Evolutionary conservation across 73 alveolate genomes (phyloP).

Genomic region (Halteria grandinella): DNA sequence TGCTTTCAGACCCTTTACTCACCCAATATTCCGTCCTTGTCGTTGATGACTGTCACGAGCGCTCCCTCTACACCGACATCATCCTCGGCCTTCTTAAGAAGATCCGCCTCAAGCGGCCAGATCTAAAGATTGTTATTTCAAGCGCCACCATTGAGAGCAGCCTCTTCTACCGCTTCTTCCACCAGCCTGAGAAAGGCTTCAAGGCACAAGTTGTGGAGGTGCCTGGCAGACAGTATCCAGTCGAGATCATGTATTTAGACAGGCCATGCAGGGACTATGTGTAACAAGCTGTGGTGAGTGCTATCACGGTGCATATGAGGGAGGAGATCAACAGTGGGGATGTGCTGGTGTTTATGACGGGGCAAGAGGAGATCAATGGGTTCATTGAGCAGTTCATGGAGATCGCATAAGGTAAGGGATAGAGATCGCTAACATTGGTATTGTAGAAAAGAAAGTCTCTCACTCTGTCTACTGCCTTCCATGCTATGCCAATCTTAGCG

Average conservation of each 20-base stretch:
- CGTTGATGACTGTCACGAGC: slow-evolving; percentile 94
- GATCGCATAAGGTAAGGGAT: background rate
- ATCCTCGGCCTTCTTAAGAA: slow-evolving; percentile 85
- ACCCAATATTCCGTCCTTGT: slow-evolving; percentile 83
- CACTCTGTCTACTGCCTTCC: slow-evolving; percentile 51
- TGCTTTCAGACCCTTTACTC: slow-evolving; percentile 84
- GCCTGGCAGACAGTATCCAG: slow-evolving; percentile 73
- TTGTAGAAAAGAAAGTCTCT: slow-evolving; percentile 39
- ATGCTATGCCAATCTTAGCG: slow-evolving; percentile 52
- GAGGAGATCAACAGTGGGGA: slow-evolving; percentile 46
- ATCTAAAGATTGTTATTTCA: slow-evolving; percentile 83
- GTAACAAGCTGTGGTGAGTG: slow-evolving; percentile 65
- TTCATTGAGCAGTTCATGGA: slow-evolving; percentile 14
- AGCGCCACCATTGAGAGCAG: slow-evolving; percentile 90
- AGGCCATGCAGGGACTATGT: slow-evolving; percentile 73
- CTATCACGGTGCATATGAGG: slow-evolving; percentile 55
- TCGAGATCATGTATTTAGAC: slow-evolving; percentile 72
- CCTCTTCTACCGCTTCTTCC: slow-evolving; percentile 73
- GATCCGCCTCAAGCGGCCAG: slow-evolving; percentile 79
- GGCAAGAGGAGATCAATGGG: slow-evolving; percentile 59
- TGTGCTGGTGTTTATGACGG: slow-evolving; percentile 67
- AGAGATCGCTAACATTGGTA: background rate
- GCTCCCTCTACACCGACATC: slow-evolving; percentile 89
- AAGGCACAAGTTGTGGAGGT: slow-evolving; percentile 51
- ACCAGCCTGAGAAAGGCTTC: slow-evolving; percentile 45